Conservation (phyloP, 169 alveolate species). For the Plasmodium malariae region DNA sequence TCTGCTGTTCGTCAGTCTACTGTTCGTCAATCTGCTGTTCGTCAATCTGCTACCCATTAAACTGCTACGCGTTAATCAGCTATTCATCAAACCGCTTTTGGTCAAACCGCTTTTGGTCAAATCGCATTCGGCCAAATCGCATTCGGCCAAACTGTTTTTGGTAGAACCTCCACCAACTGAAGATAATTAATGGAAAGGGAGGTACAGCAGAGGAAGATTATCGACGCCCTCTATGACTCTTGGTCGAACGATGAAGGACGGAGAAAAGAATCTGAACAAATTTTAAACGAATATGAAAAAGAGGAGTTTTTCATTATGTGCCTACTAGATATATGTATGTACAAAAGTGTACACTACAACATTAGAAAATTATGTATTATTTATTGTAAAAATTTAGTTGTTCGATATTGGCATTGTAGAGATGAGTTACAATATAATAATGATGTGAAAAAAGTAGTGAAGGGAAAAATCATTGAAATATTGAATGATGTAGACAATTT, state of each 20-base stretch:
- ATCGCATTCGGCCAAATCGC: not conserved
- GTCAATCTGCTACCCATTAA: no score
- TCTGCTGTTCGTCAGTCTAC: no score
- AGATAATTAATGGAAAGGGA: slow-evolving; percentile 13
- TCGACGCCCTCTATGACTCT: slow-evolving; percentile 66
- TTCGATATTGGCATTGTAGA: slow-evolving; percentile 38
- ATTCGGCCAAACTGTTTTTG: not conserved
- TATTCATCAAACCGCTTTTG: no score
- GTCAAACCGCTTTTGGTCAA: not conserved
- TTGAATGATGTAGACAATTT: slow-evolving; percentile 11
- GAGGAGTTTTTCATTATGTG: slow-evolving; percentile 16
- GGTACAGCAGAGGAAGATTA: slow-evolving; percentile 17
- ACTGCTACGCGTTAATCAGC: no score
- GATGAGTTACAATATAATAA: slow-evolving; percentile 15
- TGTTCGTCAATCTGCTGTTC: no score
- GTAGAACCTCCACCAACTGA: not conserved
- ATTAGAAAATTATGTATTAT: slow-evolving; percentile 55
- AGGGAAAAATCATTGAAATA: slow-evolving; percentile 28
- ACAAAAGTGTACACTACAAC: slow-evolving; percentile 41
- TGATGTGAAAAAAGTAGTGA: slow-evolving; percentile 29
- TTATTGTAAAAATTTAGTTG: slow-evolving; percentile 41
- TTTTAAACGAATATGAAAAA: slow-evolving; percentile 41
- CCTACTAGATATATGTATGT: slow-evolving; percentile 33
- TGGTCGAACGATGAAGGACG: slow-evolving; percentile 60
- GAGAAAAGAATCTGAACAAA: slow-evolving; percentile 38